Evolutionary conservation across 1,284 basidiomycete species (phyloP), one percentile per base, ranked within the genome.

Genomic region (Cutaneotrichosporon mucoides): DNA sequence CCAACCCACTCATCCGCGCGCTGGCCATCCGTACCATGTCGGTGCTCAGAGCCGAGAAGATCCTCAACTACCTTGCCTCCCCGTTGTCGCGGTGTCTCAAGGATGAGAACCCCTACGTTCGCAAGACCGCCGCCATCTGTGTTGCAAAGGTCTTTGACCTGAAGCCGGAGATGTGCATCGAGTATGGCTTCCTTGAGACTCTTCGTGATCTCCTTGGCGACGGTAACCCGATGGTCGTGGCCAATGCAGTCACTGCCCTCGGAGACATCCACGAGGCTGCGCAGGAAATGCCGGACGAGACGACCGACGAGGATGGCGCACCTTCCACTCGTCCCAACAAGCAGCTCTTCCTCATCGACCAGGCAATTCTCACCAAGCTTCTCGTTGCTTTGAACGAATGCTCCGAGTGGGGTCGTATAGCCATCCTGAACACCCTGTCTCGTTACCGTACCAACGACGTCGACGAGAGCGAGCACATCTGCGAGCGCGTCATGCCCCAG

Each of bases 21-120:
- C 84, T 99, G 50, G 91, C 96, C 36, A 98, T 99, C 74, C 87
- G 95, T 34, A 99, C 95, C 4, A 99, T 99, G 95, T 92, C 92
- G 43, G 92, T 92, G 72, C 81, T 99, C 50, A 88, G 93, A 43
- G 94, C 95, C 3, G 94, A 98, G 78, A 98, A 97, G 85, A 99
- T 98, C 76, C 92, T 98, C 79, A 93, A 96, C 81, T 98, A 98
- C 79, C 85, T 99, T 42, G 92, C 90, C 61, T 91, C 94, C 72
- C 95, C 95, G 0, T 81, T 99, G 8, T 88, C 91, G 69, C 91
- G 92, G 69, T 91, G 90, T 68, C 81, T 99, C 41, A 84, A 85
- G 40, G 95, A 98, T 78, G 93, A 97, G 68, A 96, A 96, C 71
- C 94, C 96, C 0, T 99, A 98, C 76, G 94, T 98, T 41, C 86